These are phyloP conservation scores for Hypoxylon sp. DNA, from an alignment of 2,329 filamentous ascomycete genomes.

Conservation along the genomic window DNA sequence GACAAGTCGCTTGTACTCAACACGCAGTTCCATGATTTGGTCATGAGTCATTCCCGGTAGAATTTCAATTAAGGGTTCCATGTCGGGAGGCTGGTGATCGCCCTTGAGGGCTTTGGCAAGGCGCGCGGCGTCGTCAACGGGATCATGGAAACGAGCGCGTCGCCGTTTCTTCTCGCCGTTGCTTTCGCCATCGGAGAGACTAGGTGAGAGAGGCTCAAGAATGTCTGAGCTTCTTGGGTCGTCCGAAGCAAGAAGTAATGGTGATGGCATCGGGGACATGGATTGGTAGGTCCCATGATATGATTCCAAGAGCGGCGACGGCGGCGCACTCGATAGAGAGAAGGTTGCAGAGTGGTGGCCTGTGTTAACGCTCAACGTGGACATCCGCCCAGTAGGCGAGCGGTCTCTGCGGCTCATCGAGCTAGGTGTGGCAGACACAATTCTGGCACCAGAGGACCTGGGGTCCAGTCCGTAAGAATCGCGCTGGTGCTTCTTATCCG, in stretches of 20 bases:
- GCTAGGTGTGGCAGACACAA: conserved; percentile 58
- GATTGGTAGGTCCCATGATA: conserved; percentile 96
- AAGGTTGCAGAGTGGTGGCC: conserved; percentile 56
- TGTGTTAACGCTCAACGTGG: conserved; percentile 63
- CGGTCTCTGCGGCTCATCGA: conserved; percentile 51
- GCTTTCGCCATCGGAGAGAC: conserved; percentile 62
- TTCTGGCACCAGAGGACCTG: conserved; percentile 53
- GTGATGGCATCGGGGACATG: conserved; percentile 93
- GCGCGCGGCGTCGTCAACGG: conserved; percentile 79
- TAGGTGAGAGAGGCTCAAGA: conserved; percentile 65
- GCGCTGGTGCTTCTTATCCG: conserved; percentile 45
- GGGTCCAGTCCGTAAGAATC: conserved; percentile 54
- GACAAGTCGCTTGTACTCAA: conserved; percentile 89
- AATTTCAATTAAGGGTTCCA: conserved; percentile 81
- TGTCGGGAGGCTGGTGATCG: conserved; percentile 71
- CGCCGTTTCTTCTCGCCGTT: conserved; percentile 61
- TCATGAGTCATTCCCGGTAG: conserved; percentile 86
- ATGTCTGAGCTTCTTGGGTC: conserved; percentile 56
- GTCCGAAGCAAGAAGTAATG: conserved; percentile 70
- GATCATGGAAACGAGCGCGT: conserved; percentile 84
- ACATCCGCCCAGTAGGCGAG: conserved; percentile 64
- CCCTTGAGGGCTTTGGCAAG: conserved; percentile 81
- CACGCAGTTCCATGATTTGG: conserved; percentile 86
- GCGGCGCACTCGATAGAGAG: conserved; percentile 71
- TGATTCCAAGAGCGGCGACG: conserved; percentile 88